phyloP scores from a whole-genome alignment of 2,329 filamentous ascomycete genomes.

The Penicillium sclerotigenum region DNA sequence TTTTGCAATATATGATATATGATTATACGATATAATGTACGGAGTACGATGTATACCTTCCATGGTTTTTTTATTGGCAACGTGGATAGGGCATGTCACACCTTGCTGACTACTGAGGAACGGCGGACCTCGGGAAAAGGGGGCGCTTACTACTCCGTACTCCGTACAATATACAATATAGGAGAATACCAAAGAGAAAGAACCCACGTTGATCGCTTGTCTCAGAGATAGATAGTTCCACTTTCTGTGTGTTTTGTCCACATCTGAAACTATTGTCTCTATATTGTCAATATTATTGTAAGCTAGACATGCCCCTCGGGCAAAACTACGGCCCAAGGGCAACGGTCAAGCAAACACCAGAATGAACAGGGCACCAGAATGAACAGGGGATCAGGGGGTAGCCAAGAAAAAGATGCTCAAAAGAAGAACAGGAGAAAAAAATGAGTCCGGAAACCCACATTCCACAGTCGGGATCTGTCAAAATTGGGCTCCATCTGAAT shows the following conservation, averaged over 20 bases:
- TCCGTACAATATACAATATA: background rate
- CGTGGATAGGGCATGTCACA: background rate
- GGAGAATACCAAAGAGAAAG: background rate
- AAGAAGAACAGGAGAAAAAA: background rate
- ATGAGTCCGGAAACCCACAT: background rate
- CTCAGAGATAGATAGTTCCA: constrained; percentile 4
- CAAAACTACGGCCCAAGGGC: background rate
- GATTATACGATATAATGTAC: background rate
- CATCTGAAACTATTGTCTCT: constrained; percentile 9
- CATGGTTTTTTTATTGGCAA: background rate
- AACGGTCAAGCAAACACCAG: too few relatives aligned
- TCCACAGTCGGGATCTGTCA: background rate
- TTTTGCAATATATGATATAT: background rate
- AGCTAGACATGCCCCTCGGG: background rate
- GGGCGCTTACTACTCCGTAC: too few relatives aligned
- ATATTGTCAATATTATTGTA: constrained; percentile 3
- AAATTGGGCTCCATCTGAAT: background rate
- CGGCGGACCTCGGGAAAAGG: background rate
- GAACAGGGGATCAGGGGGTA: background rate
- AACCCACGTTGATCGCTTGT: constrained; percentile 7
- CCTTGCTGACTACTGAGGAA: background rate
- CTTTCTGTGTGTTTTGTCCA: constrained; percentile 4
- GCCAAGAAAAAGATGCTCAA: background rate
- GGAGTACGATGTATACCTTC: background rate
- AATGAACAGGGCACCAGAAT: background rate